These are phyloP conservation scores for Amaranthus tricolor DNA, from an alignment of 179 eudicot genomes.

Conservation along the genomic window DNA sequence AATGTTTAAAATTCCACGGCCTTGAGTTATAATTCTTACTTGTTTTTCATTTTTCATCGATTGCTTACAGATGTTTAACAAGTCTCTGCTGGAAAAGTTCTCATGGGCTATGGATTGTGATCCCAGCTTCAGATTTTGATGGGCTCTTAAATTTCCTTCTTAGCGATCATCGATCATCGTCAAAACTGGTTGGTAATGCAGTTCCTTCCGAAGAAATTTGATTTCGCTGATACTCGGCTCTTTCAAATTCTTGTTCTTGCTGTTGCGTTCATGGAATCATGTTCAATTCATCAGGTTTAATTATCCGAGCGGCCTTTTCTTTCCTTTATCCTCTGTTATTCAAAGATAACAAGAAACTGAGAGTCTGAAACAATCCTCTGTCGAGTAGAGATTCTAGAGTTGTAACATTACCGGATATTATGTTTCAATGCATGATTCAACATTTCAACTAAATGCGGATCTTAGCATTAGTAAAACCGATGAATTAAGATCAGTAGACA, in stretches of 20 bases:
- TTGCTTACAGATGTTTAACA: slow-evolving; percentile 73
- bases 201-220: slow-evolving; percentile 17
- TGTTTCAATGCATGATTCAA: slow-evolving; percentile 25
- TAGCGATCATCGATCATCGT: not conserved
- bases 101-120: slow-evolving; percentile 98
- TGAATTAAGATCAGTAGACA: slow-evolving; percentile 16
- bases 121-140: slow-evolving; percentile 86
- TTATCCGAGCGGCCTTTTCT: slow-evolving; percentile 18
- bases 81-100: slow-evolving; percentile 90
- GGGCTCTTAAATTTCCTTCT: slow-evolving; percentile 3
- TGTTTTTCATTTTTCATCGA: not conserved
- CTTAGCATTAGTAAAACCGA: slow-evolving; percentile 17
- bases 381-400: slow-evolving; percentile 32
- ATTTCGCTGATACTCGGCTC: slow-evolving; percentile 6
- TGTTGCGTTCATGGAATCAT: slow-evolving; percentile 5
- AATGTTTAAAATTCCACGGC: too few relatives aligned
- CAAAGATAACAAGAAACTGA: slow-evolving; percentile 23
- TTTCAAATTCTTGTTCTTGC: slow-evolving; percentile 19
- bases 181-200: slow-evolving; percentile 11
- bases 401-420: slow-evolving; percentile 17
- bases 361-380: slow-evolving; percentile 23
- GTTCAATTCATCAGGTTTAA: slow-evolving; percentile 9
- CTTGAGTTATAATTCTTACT: not conserved
- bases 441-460: slow-evolving; percentile 12
- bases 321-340: slow-evolving; percentile 16